Evolutionary conservation across 495 filamentous ascomycete genomes (phyloP).

Genomic region (Cryomyces minteri): DNA sequence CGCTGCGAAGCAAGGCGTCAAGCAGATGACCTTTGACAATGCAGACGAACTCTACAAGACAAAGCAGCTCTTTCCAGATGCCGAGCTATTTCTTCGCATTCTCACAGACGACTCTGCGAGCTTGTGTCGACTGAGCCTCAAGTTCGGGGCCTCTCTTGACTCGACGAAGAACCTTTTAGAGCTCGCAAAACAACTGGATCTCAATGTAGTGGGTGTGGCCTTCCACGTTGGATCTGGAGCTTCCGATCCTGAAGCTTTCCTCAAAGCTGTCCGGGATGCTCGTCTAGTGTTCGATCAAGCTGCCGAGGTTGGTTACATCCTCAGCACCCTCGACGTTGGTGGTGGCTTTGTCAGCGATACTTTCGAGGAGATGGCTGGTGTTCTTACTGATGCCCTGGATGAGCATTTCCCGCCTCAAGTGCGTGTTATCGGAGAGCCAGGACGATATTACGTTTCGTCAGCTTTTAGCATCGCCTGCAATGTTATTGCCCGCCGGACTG

Average conservation of each 20-base stretch:
- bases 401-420: constrained; percentile 71
- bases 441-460: constrained; percentile 82
- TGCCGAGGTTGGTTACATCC: constrained; percentile 49
- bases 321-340: constrained; percentile 84
- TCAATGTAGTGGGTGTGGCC: constrained; percentile 90
- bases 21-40: constrained; percentile 99
- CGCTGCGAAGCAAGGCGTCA: constrained; percentile 64
- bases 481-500: constrained; percentile 85
- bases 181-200: constrained; percentile 68
- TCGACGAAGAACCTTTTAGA: constrained; percentile 57
- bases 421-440: constrained; percentile 88
- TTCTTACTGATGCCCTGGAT: constrained; percentile 65
- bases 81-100: constrained; percentile 85
- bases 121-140: constrained; percentile 84
- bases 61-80: constrained; percentile 70
- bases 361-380: constrained; percentile 76
- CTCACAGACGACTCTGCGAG: constrained; percentile 90
- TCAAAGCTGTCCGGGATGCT: constrained; percentile 79
- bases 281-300: constrained; percentile 83
- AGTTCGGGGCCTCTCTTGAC: constrained; percentile 86
- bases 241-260: constrained; percentile 71
- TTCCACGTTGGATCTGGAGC: constrained; percentile 97
- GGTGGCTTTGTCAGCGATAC: constrained; percentile 79
- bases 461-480: constrained; percentile 89
- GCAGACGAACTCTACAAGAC: constrained; percentile 96